Evolutionary conservation across 2,329 filamentous ascomycete species (phyloP), one percentile per base, ranked within the genome.

Genomic region (Albifimbria verrucaria): DNA sequence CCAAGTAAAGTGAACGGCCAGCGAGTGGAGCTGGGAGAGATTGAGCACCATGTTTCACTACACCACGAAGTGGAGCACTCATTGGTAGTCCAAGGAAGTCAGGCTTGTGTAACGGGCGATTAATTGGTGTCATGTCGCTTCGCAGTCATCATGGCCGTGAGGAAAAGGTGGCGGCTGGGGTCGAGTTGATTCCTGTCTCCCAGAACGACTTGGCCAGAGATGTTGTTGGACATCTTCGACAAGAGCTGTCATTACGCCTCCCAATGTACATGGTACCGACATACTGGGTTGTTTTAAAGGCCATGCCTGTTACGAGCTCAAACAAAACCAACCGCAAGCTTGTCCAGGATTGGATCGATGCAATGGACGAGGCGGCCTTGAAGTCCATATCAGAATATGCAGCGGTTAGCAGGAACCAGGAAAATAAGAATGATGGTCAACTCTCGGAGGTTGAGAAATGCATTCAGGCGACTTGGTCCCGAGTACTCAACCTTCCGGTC

Each of bases 1-100:
- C 0, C 60, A 63, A 51, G 59, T 62, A 22, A 62, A 63, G 49
- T 63, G 5, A 55, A 55, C 5, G 60, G 59, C 3, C 61, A 63
- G 28, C 43, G 61, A 10, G 52, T 63, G 2, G 60, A 63, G n/a
- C 52, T 63, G 2, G 59, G 58, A 1, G 61, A 63, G 2, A 53
- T 63, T 11, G 61, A 63, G 22, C 49, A 56, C 44, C 11, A 50
- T 28, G 47, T 53, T 36, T 45, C 49, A 25, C 17, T 22, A 2
- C 46, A 32, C 26, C 52, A 1, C 22, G 52, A 3, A 48, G 42
- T 18, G 55, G 47, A 36, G 45, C 52, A 12, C 57, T 53, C 22
- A 57, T 60, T 2, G 61, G 62, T 4, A 60, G 63, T 17, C 56
- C 60, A 2, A 18, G 60, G 15, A 43, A 52, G 2, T 41, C 44